These are phyloP conservation scores for Sphaerulina populicola DNA, from an alignment of 2,329 filamentous ascomycete species.

Conservation along the genomic window DNA sequence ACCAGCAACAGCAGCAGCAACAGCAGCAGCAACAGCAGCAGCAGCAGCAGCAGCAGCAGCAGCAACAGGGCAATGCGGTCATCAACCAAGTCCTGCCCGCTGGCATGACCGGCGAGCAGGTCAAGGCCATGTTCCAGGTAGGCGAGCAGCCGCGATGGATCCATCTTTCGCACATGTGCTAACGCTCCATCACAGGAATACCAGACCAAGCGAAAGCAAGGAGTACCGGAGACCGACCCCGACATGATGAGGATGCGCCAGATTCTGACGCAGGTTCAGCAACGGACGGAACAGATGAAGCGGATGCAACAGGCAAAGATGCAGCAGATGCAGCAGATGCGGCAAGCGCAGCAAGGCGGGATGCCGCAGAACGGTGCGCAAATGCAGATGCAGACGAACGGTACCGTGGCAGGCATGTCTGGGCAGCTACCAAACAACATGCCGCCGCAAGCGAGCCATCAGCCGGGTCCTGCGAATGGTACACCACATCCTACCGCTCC, in stretches of 20 bases:
- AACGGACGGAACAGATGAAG: constrained; percentile 37
- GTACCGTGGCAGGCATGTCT: constrained; percentile 36
- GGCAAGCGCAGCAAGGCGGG: constrained; percentile 39
- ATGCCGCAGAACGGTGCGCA: constrained; percentile 44
- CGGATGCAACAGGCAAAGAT: constrained; percentile 45
- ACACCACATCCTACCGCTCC: constrained; percentile 12
- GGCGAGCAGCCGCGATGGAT: constrained; percentile 24
- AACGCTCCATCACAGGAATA: constrained; percentile 56
- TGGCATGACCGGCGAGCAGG: constrained; percentile 65
- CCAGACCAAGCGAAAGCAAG: constrained; percentile 77
- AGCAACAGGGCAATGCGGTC: constrained; percentile 17
- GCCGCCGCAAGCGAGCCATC: constrained; percentile 20
- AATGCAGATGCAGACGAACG: constrained; percentile 42
- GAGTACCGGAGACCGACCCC: constrained; percentile 72
- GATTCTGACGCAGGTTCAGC: constrained; percentile 62
- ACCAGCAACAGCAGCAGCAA: constrained; percentile 16
- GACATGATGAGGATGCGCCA: constrained; percentile 77
- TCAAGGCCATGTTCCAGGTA: constrained; percentile 66
- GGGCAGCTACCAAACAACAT: constrained; percentile 19
- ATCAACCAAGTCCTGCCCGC: constrained; percentile 23
- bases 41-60: constrained; percentile 12
- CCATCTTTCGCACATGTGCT: constrained; percentile 8
- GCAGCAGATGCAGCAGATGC: constrained; percentile 34
- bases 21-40: constrained; percentile 17
- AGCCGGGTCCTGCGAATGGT: constrained; percentile 17